phyloP scores from a whole-genome alignment of 2,329 filamentous ascomycete species.

The Phyllosticta citrichinensis region DNA sequence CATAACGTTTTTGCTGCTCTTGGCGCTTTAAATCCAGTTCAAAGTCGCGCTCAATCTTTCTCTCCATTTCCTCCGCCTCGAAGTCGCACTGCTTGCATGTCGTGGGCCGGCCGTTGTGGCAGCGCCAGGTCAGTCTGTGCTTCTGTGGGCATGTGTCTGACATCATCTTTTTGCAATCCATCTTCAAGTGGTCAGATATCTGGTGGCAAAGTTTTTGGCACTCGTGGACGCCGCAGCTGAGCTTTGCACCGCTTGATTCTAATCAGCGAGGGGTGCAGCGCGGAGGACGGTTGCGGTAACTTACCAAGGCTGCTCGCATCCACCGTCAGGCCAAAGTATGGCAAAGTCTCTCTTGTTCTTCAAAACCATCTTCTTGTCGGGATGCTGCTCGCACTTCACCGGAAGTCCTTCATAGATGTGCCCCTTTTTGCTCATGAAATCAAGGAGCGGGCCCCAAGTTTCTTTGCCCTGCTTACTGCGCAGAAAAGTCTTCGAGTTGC shows the following conservation, averaged over 20 bases:
- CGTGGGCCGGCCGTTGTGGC: constrained; percentile 28
- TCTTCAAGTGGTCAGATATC: constrained; percentile 47
- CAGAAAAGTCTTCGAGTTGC: constrained; percentile 59
- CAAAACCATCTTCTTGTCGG: constrained; percentile 38
- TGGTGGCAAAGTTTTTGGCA: constrained; percentile 56
- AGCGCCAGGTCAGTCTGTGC: constrained; percentile 42
- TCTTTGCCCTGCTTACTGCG: constrained; percentile 46
- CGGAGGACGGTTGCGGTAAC: constrained; percentile 14
- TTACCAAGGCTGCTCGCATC: constrained; percentile 55
- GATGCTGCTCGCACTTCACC: constrained; percentile 29
- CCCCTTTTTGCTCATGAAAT: constrained; percentile 40
- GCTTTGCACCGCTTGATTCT: constrained; percentile 32
- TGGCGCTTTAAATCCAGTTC: constrained; percentile 42
- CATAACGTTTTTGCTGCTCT: constrained; percentile 36
- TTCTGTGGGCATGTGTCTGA: constrained; percentile 40
- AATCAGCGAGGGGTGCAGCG: background rate
- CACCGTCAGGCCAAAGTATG: constrained; percentile 55
- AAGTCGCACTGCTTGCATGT: constrained; percentile 43
- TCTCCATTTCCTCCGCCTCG: constrained; percentile 39
- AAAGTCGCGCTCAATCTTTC: constrained; percentile 36
- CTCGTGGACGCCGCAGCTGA: constrained; percentile 49
- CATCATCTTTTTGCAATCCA: constrained; percentile 36
- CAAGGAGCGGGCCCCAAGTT: constrained; percentile 50
- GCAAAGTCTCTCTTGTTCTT: constrained; percentile 49
- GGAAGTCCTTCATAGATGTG: constrained; percentile 34